Evolutionary conservation across 2,329 filamentous ascomycete genomes (phyloP).

Genomic region (Cryphonectria nitschkei): DNA sequence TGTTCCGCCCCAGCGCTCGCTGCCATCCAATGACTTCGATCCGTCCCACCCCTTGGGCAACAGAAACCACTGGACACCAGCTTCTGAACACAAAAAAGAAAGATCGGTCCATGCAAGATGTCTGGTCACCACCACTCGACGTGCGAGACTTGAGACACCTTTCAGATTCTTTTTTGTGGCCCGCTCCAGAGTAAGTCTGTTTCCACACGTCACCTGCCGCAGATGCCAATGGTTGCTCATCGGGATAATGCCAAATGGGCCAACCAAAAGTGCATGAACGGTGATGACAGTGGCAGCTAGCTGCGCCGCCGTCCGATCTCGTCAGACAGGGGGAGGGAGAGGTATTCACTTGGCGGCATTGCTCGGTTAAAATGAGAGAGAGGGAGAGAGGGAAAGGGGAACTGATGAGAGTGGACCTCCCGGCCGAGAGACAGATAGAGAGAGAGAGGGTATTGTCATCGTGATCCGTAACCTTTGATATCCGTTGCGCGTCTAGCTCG

Average conservation of each 20-base stretch:
- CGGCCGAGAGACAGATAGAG: neutral
- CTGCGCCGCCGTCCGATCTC: conserved; percentile 8
- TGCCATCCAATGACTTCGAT: conserved; percentile 12
- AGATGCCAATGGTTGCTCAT: neutral
- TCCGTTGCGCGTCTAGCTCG: neutral
- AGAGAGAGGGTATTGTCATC: neutral
- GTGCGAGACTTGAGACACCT: neutral
- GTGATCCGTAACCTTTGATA: neutral
- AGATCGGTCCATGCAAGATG: neutral
- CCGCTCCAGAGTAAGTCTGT: neutral
- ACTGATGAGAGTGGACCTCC: neutral
- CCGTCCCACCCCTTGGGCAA: neutral
- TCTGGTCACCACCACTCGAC: neutral
- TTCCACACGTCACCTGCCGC: neutral
- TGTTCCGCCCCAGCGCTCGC: conserved; percentile 1
- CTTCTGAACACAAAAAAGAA: neutral
- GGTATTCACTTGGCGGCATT: neutral
- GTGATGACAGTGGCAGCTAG: conserved; percentile 1
- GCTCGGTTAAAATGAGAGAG: neutral
- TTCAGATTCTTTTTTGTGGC: neutral
- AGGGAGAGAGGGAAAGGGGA: neutral
- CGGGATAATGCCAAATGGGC: neutral
- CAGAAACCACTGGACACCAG: conserved; percentile 10
- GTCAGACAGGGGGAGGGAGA: neutral
- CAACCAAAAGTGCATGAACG: neutral